Evolutionary conservation across 352 stramenopile genomes (phyloP), one percentile per base, ranked within the genome.

Genomic region (Pythium utonaiense): DNA sequence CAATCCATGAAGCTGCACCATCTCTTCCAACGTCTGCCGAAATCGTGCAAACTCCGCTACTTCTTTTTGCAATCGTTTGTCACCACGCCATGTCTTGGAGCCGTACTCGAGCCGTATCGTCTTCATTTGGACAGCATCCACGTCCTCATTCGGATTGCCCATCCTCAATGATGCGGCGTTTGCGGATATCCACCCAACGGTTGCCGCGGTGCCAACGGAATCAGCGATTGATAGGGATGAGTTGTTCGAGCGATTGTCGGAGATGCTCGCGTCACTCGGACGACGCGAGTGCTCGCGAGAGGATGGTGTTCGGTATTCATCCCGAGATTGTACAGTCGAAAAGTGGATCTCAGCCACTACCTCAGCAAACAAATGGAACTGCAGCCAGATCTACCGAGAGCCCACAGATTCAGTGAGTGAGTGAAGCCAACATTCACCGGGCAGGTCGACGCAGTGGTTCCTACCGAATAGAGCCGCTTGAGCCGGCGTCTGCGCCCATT

Each of bases 301-400:
- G 4, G 50, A 62, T 4, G 57, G 42, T 22, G 27, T 31, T 24
- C 49, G 47, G 10, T 45, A 53, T 1, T 64, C 34, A 36, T 85
- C 70, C 19, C 70, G 74, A 14, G 72, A 67, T 27, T 87, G 79
- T 2, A 80, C 66, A 0, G 66, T 76, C 8, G 69, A 68, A 21
- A 89, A 86, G 56, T 82, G 85, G 33, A 92, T 78, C 30, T 89
- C 83, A 0, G 80, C 80, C 13, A 90, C 42, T 25, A 86, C 61
- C 33, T 92, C 83, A 0, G 75, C 71, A 34, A 90, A 92, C 21
- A 87, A 38, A 49, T 90, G 75, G 45, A 92, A 92, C 53, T 92
- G 83, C 4, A 90, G 49, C 80, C 78, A 92, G 38, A 89, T 89
- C 82, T 91, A 57, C n/a, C 51, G 19, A 51, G 21, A 12, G 53